phyloP scores from a whole-genome alignment of 208 protist genomes.

The Acanthamoeba polyphaga region DNA sequence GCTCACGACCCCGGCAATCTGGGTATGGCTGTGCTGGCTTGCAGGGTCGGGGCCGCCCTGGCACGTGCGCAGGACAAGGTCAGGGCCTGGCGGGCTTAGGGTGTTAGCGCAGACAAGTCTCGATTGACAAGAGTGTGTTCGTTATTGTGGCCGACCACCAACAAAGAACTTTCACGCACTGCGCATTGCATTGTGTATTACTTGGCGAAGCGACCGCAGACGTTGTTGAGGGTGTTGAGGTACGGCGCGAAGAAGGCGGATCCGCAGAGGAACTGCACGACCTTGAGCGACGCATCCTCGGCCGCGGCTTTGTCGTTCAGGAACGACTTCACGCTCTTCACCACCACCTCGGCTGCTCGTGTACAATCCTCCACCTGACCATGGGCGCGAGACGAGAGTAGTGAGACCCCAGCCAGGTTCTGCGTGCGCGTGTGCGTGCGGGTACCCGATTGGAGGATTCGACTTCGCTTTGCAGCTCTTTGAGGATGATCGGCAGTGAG shows the following conservation, averaged over 20 bases:
- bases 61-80: too few species aligned
- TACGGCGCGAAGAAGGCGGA: constrained; percentile 15
- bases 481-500: constrained; percentile 39
- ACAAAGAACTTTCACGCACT: too few species aligned
- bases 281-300: constrained; percentile 16
- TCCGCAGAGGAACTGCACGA: constrained; percentile 10
- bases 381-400: neutral
- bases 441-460: neutral
- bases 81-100: too few species aligned
- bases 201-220: constrained; percentile 44
- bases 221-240: constrained; percentile 45
- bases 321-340: constrained; percentile 45
- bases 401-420: neutral
- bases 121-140: too few species aligned
- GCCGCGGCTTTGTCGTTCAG: constrained; percentile 42
- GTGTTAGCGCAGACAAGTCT: too few species aligned
- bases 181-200: neutral
- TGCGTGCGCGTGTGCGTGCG: neutral
- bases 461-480: constrained; percentile 35
- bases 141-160: too few species aligned
- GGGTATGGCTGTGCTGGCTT: too few species aligned
- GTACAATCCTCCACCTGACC: constrained; percentile 21
- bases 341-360: constrained; percentile 24
- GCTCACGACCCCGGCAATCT: too few species aligned
- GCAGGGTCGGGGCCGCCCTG: too few species aligned